These are phyloP conservation scores for Arthrobotrys musiformis DNA, from an alignment of 2,329 filamentous ascomycete genomes.

Conservation along the genomic window DNA sequence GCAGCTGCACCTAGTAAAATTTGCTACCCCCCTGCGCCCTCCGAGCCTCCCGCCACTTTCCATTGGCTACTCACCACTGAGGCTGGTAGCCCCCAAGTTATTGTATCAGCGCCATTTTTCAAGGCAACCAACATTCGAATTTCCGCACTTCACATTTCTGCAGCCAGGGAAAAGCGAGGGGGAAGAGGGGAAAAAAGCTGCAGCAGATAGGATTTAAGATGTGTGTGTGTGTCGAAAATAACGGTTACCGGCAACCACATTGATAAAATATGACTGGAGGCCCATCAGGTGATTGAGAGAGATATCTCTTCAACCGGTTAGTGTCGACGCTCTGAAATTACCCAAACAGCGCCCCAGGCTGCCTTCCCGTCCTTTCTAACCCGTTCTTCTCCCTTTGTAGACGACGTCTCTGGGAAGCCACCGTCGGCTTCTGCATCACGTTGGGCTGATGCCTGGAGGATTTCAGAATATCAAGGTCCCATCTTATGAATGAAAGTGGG, in stretches of 20 bases:
- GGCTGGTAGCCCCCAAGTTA: slow-evolving; percentile 22
- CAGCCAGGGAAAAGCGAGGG: background rate
- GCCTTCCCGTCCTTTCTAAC: slow-evolving; percentile 33
- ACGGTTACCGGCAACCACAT: slow-evolving; percentile 17
- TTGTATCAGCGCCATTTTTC: slow-evolving; percentile 32
- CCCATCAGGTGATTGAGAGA: slow-evolving; percentile 43
- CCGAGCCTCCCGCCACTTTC: slow-evolving; percentile 24
- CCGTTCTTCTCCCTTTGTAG: slow-evolving; percentile 26
- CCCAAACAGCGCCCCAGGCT: slow-evolving; percentile 47
- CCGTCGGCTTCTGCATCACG: slow-evolving; percentile 51
- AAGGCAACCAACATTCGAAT: slow-evolving; percentile 45
- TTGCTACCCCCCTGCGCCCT: slow-evolving; percentile 29
- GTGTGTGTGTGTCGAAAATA: background rate
- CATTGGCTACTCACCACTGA: slow-evolving; percentile 36
- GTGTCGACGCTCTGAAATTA: slow-evolving; percentile 32
- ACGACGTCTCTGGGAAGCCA: slow-evolving; percentile 49
- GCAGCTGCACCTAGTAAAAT: slow-evolving; percentile 37
- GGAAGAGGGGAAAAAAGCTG: background rate
- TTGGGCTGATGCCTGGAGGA: slow-evolving; percentile 48
- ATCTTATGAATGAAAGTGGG: slow-evolving; percentile 17
- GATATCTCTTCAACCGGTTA: slow-evolving; percentile 36
- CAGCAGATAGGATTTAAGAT: slow-evolving; percentile 20
- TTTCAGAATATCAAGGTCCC: slow-evolving; percentile 34
- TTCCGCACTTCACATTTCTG: slow-evolving; percentile 26
- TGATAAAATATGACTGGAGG: background rate